A percentile compares a stretch with the other conserved stretches of the same genome.
These are phyloP conservation scores for Linnemannia hyalina DNA, from an alignment of 192 early-diverging fungal species.

Conservation along the genomic window DNA sequence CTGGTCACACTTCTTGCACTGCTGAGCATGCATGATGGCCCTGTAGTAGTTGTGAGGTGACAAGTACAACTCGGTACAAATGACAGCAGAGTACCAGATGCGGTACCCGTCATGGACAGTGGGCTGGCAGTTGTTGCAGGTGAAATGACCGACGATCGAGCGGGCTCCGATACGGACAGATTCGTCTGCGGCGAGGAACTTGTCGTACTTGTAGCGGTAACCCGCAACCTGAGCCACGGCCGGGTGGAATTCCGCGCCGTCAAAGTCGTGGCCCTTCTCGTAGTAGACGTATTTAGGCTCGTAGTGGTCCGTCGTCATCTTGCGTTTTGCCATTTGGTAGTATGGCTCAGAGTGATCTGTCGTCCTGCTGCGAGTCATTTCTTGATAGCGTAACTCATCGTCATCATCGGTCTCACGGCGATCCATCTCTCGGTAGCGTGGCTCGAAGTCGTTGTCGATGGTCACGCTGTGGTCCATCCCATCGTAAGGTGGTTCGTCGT, in stretches of 20 bases:
- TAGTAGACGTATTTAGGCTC: not conserved
- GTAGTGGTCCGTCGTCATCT: not conserved
- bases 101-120: not conserved
- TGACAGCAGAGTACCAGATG: conserved; percentile 18
- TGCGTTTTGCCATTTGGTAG: not conserved
- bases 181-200: not conserved
- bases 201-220: not conserved
- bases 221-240: not conserved
- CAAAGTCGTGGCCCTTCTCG: not conserved
- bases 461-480: no score
- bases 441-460: no score
- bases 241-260: not conserved
- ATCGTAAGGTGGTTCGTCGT: not conserved
- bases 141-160: not conserved
- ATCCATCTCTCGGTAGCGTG: not conserved
- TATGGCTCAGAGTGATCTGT: no score
- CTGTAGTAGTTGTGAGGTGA: not conserved
- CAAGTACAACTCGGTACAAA: conserved; percentile 18
- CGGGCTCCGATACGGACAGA: not conserved
- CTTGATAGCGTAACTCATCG: no score
- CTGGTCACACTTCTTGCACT: conserved; percentile 16
- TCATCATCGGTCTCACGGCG: no score
- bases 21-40: conserved; percentile 14
- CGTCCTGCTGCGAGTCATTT: no score
- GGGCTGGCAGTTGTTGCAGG: not conserved